These are phyloP conservation scores for Nitzschia sp. DNA, from an alignment of 108 stramenopile genomes.

Conservation along the genomic window DNA sequence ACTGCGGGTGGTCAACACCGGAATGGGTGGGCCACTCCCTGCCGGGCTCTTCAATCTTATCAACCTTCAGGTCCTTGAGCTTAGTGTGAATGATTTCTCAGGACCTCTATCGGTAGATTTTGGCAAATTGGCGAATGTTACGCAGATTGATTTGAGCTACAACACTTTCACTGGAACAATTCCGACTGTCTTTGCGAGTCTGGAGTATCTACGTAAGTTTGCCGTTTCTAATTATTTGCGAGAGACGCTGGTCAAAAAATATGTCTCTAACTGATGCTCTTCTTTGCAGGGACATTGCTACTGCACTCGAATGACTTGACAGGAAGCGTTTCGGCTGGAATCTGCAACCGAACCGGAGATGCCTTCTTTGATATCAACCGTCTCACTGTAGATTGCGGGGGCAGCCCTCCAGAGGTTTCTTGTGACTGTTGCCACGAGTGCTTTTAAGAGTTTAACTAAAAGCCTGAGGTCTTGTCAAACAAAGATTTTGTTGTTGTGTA, in stretches of 20 bases:
- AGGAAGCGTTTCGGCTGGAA: slow-evolving; percentile 11
- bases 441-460: background rate
- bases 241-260: background rate
- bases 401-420: slow-evolving; percentile 8
- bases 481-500: background rate
- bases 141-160: slow-evolving; percentile 9
- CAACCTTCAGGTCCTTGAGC: slow-evolving; percentile 11
- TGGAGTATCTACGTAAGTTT: slow-evolving; percentile 18
- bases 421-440: slow-evolving; percentile 29
- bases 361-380: background rate
- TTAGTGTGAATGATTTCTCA: slow-evolving; percentile 11
- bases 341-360: slow-evolving; percentile 9
- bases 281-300: slow-evolving; percentile 10
- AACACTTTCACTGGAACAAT: slow-evolving; percentile 31
- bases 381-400: slow-evolving; percentile 23
- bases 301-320: slow-evolving; percentile 17
- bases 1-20: slow-evolving; percentile 7
- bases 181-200: slow-evolving; percentile 4
- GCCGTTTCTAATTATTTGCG: too few relatives aligned
- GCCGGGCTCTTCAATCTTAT: background rate
- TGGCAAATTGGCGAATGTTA: slow-evolving; percentile 4
- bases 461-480: background rate
- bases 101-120: slow-evolving; percentile 20
- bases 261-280: background rate
- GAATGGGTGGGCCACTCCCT: slow-evolving; percentile 22